phyloP scores from a whole-genome alignment of 495 filamentous ascomycete species.

The Astrothelium subdiscretum region DNA sequence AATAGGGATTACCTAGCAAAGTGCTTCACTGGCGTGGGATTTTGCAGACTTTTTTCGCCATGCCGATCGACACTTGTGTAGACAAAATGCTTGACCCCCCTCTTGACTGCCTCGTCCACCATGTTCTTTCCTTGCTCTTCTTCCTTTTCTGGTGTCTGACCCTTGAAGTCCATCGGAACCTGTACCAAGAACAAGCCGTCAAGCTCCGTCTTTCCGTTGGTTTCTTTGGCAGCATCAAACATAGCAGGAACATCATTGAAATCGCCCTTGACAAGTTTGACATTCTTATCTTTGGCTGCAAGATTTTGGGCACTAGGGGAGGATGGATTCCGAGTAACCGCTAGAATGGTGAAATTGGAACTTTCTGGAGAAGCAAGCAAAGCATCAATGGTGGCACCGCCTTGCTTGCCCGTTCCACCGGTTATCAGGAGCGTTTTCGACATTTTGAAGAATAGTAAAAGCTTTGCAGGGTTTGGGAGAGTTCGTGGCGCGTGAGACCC shows the following conservation, averaged over 20 bases:
- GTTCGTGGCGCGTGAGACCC: no score
- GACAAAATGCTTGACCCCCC: slow-evolving; percentile 51
- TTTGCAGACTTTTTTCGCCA: slow-evolving; percentile 40
- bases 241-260: slow-evolving; percentile 38
- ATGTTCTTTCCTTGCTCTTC: slow-evolving; percentile 50
- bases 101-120: slow-evolving; percentile 45
- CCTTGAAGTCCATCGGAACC: slow-evolving; percentile 33
- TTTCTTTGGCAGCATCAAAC: slow-evolving; percentile 37
- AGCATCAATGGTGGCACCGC: slow-evolving; percentile 47
- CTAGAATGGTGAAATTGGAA: slow-evolving; percentile 50
- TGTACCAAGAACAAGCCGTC: slow-evolving; percentile 32
- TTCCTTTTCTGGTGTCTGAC: slow-evolving; percentile 38
- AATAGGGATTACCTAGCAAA: slow-evolving; percentile 36
- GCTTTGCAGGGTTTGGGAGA: not conserved
- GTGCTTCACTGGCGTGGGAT: slow-evolving; percentile 49
- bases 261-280: slow-evolving; percentile 48
- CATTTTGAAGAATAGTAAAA: slow-evolving; percentile 7
- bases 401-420: slow-evolving; percentile 65
- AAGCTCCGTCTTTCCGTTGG: slow-evolving; percentile 30
- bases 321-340: slow-evolving; percentile 50
- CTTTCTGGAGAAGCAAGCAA: slow-evolving; percentile 35
- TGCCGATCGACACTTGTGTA: slow-evolving; percentile 59
- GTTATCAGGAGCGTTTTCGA: slow-evolving; percentile 45
- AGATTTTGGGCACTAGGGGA: slow-evolving; percentile 44
- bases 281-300: slow-evolving; percentile 30